These are phyloP conservation scores for Boletellus deceptivus DNA, from an alignment of 1,284 basidiomycete species.

Conservation along the genomic window DNA sequence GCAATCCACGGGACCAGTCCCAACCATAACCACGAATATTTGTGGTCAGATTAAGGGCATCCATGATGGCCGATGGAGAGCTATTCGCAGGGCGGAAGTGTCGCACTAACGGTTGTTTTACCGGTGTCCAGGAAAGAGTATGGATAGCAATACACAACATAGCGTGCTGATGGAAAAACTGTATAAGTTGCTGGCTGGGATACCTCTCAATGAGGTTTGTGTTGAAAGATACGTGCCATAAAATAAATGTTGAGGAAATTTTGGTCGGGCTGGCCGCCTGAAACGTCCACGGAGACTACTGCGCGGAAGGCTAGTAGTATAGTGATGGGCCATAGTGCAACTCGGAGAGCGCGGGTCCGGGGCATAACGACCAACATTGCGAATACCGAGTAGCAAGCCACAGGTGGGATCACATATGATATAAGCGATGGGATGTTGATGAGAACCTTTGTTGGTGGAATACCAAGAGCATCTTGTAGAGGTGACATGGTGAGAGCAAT, in stretches of 20 bases:
- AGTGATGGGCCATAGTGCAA: neutral
- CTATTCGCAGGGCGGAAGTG: conserved; percentile 4
- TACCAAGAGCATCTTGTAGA: neutral
- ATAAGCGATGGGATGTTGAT: neutral
- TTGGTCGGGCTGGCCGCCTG: neutral
- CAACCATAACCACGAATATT: conserved; percentile 55
- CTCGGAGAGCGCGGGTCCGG: neutral
- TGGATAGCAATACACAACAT: neutral
- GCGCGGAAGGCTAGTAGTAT: neutral
- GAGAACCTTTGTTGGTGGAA: neutral
- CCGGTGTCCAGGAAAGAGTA: neutral
- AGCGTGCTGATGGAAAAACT: neutral
- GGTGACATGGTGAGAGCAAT: neutral
- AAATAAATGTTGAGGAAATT: neutral
- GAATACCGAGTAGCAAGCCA: neutral
- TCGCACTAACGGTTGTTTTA: neutral
- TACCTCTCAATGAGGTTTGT: neutral
- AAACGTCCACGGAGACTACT: neutral
- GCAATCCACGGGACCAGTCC: conserved; percentile 37
- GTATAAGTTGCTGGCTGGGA: neutral
- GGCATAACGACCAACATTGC: neutral
- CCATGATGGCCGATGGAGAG: conserved; percentile 25
- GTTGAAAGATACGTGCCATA: neutral
- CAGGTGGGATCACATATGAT: neutral
- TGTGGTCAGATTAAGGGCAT: conserved; percentile 47